phyloP scores from a whole-genome alignment of 192 early-diverging fungal genomes.

The Coemansia sp. region DNA sequence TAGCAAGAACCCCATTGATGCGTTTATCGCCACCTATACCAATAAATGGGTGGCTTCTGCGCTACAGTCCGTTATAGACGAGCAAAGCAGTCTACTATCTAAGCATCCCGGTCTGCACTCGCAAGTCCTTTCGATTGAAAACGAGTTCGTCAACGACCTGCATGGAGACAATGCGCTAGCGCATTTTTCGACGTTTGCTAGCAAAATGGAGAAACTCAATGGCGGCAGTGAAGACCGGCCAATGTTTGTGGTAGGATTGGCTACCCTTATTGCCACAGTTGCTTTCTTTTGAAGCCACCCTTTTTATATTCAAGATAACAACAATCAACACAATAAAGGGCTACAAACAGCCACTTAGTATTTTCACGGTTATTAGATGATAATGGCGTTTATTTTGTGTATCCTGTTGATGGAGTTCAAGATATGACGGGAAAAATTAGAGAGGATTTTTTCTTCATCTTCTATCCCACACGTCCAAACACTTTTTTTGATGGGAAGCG shows the following conservation, averaged over 20 bases:
- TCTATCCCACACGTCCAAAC: neutral
- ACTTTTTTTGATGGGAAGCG: neutral
- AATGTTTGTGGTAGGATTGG: neutral
- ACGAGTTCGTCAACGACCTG: neutral
- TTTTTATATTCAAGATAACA: neutral
- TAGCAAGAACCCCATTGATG: neutral
- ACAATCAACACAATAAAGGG: too few species aligned
- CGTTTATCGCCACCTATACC: neutral
- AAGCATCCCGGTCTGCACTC: neutral
- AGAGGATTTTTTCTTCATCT: neutral
- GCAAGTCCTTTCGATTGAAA: neutral
- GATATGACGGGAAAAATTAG: neutral
- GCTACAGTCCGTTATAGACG: neutral
- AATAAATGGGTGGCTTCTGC: neutral
- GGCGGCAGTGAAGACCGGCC: neutral
- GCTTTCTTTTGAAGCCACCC: neutral
- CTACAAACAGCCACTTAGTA: neutral
- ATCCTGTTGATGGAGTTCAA: neutral
- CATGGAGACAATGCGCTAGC: neutral
- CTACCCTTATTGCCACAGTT: neutral
- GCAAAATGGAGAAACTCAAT: slow-evolving; percentile 1
- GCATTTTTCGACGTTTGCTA: slow-evolving; percentile 1
- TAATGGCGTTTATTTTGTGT: neutral
- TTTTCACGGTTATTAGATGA: neutral
- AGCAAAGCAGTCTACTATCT: neutral